Evolutionary conservation across 2,329 filamentous ascomycete species (phyloP).

Genomic region (Penicillium capsulatum): DNA sequence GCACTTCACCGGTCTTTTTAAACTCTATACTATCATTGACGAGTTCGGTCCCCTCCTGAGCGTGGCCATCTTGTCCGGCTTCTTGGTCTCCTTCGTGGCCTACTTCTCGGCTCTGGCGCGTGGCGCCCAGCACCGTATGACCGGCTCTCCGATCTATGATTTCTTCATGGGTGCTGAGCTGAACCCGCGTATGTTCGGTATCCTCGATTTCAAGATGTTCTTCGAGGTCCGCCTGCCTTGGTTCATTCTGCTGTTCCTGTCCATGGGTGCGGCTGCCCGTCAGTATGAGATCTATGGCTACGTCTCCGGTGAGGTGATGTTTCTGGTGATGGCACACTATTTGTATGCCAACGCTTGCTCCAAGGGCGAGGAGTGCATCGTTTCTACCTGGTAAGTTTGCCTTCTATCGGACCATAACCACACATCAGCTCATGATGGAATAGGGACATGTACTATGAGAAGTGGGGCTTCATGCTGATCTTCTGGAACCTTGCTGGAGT

Average conservation of each 20-base stretch:
- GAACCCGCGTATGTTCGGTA: conserved; percentile 78
- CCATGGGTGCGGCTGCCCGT: conserved; percentile 69
- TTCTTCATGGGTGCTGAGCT: conserved; percentile 89
- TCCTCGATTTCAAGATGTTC: conserved; percentile 92
- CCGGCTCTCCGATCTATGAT: conserved; percentile 73
- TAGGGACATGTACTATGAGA: conserved; percentile 94
- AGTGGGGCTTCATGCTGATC: conserved; percentile 96
- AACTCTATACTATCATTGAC: conserved; percentile 85
- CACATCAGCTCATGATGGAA: conserved; percentile 13
- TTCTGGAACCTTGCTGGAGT: conserved; percentile 96
- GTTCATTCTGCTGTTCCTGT: conserved; percentile 81
- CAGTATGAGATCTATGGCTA: conserved; percentile 84
- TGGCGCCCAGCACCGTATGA: conserved; percentile 88
- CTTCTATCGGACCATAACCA: neutral
- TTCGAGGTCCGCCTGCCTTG: conserved; percentile 89
- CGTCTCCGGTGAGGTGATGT: conserved; percentile 76
- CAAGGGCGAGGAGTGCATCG: conserved; percentile 87
- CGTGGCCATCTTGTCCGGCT: conserved; percentile 88
- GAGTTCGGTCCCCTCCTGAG: conserved; percentile 91
- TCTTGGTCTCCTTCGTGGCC: conserved; percentile 73
- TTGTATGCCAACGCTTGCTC: conserved; percentile 88
- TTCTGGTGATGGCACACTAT: conserved; percentile 84
- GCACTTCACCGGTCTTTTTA: conserved; percentile 81
- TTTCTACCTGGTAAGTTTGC: conserved; percentile 67
- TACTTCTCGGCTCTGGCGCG: conserved; percentile 80